A percentile compares a stretch with the other conserved stretches of the same genome.
Conservation (phyloP, 2,329 filamentous ascomycete genomes). For the Clarireedia paspali region DNA sequence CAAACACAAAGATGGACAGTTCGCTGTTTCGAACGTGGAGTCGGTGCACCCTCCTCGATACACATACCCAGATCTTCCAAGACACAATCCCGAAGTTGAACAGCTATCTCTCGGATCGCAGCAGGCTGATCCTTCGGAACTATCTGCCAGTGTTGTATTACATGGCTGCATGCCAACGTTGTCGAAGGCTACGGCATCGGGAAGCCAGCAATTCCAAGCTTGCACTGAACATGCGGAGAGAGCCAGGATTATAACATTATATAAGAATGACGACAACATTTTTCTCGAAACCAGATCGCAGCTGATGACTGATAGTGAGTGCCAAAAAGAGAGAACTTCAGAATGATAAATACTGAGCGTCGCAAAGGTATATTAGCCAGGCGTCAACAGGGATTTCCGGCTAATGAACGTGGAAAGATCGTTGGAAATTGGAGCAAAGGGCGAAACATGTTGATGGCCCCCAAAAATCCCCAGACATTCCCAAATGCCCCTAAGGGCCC, state of each 20-base stretch:
- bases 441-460: too few species aligned
- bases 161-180: neutral
- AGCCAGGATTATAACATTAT: neutral
- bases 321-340: neutral
- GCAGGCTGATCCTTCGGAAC: neutral
- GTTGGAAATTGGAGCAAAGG: too few species aligned
- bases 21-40: neutral
- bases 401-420: too few species aligned
- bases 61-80: neutral
- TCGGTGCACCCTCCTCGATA: neutral
- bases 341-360: too few species aligned
- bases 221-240: neutral
- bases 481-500: too few species aligned
- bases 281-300: neutral
- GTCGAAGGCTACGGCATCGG: neutral
- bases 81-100: neutral
- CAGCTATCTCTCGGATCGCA: neutral
- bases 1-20: neutral
- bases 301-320: neutral
- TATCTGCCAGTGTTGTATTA: neutral
- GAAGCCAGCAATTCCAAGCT: neutral
- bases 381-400: too few species aligned
- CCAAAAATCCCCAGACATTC: too few species aligned
- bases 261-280: neutral
- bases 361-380: too few species aligned